A percentile compares a stretch with the other conserved stretches of the same genome.
phyloP scores from a whole-genome alignment of 1,284 basidiomycete species.

The Microbotryum violaceum region DNA sequence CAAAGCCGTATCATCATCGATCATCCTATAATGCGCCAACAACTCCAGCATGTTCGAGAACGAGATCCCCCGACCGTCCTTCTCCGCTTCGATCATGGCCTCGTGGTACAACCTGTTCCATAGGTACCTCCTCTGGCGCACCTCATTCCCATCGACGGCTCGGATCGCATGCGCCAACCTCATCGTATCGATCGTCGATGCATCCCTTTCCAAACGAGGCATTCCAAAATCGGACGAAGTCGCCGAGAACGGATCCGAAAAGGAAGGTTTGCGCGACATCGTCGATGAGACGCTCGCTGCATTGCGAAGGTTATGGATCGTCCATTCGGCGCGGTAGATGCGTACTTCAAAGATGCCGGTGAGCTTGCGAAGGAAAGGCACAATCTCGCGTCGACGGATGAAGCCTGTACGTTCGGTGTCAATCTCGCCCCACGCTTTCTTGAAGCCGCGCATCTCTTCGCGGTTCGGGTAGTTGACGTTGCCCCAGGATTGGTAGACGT shows the following conservation, averaged over 20 bases:
- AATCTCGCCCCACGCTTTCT: conserved; percentile 84
- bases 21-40: conserved; percentile 84
- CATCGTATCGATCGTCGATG: conserved; percentile 1
- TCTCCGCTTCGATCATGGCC: conserved; percentile 60
- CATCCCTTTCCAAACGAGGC: no score
- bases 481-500: conserved; percentile 79
- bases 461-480: conserved; percentile 72
- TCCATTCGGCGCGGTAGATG: conserved; percentile 66
- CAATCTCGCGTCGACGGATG: conserved; percentile 62
- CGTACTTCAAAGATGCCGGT: conserved; percentile 75
- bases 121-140: conserved; percentile 58
- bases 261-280: no score
- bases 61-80: conserved; percentile 70
- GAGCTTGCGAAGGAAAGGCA: conserved; percentile 71
- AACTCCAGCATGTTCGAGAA: conserved; percentile 86
- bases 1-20: conserved; percentile 79
- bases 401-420: conserved; percentile 72
- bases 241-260: background rate
- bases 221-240: conserved; percentile 5
- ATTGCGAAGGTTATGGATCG: conserved; percentile 50
- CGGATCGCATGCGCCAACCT: conserved; percentile 52
- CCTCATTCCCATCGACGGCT: conserved; percentile 56
- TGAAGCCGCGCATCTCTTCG: conserved; percentile 86
- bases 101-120: conserved; percentile 78
- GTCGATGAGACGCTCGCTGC: background rate